phyloP scores from a whole-genome alignment of 129 eudicot genomes.

The Flaveria ramosissima region DNA sequence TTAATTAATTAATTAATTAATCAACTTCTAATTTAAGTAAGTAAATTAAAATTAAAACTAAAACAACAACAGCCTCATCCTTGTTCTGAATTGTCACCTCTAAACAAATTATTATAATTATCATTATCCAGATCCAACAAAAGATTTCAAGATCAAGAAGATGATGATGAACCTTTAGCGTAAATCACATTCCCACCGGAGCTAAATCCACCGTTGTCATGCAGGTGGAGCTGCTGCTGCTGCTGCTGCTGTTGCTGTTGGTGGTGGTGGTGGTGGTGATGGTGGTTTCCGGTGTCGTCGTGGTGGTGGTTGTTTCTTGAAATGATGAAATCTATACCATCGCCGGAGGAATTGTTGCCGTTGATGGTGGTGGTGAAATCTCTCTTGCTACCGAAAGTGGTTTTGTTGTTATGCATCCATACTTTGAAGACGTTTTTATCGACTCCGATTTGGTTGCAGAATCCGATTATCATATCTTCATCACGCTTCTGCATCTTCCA shows the following conservation, averaged over 20 bases:
- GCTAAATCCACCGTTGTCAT: constrained; percentile 1
- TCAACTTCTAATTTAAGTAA: constrained; percentile 34
- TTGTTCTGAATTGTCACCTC: background rate
- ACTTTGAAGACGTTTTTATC: constrained; percentile 70
- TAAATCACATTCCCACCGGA: background rate
- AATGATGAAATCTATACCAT: constrained; percentile 23
- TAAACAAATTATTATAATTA: constrained; percentile 3
- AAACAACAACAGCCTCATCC: constrained; percentile 19
- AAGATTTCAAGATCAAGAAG: constrained; percentile 42
- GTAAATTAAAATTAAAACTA: constrained; percentile 3
- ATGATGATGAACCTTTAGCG: constrained; percentile 65
- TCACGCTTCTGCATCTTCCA: constrained; percentile 79
- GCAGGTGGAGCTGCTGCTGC: too few species aligned
- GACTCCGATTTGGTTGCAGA: constrained; percentile 68
- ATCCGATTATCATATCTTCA: constrained; percentile 55
- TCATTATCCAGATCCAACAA: background rate
- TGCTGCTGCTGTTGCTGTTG: background rate
- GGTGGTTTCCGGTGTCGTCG: constrained; percentile 20
- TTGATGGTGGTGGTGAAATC: constrained; percentile 20
- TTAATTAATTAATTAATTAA: constrained; percentile 11
- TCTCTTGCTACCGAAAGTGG: constrained; percentile 52
- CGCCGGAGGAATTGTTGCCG: background rate
- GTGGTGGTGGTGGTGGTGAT: constrained; percentile 28
- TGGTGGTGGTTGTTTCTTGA: constrained; percentile 28
- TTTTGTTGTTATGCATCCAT: constrained; percentile 87